Base-by-base conservation (phyloP, 1,284 basidiomycete genomes). In the Ustilago tritici region DNA sequence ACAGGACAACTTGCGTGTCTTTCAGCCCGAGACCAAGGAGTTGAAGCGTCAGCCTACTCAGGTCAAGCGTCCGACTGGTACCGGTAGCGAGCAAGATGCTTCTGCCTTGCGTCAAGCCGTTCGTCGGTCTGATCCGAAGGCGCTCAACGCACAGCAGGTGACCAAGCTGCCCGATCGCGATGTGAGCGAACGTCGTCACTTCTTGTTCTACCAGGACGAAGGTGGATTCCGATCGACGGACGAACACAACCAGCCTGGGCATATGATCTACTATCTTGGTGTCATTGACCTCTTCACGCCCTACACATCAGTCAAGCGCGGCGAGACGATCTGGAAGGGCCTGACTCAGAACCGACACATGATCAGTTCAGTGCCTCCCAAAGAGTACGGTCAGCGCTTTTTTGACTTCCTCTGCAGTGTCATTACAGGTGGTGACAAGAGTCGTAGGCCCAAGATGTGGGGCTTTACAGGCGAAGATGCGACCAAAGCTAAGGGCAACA, bases 161-260 rank as follows among this genome's bases (percentile, higher is more conserved):
- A 88, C 92, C 56, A 89, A 91, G 76, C 88, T 95, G 14, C 93
- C 93, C 0, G 87, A 88, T 35, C 89, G 90, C 56, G 90, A 91
- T 70, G 68, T 88, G 0, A 91, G 90, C 53, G 94, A 97, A 81
- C 90, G 93, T 31, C 90, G 92, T 55, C 91, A 94, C 75, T 95
- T 96, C 86, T 87, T 97, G 41, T 99, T 98, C 87, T 98, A 98
- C 85, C 94, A 96, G 84, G 95, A 99, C 84, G 97, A 99, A 83
- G 95, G 95, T 31, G 96, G 97, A 1, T 87, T 97, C 67, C 90
- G 92, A 34, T 94, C 95, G 32, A 97, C 95, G 15, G 92, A 96
- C 86, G 94, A 96, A 80, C 87, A 86, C 28, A 96, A 98, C 85
- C 88, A 90, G 36, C 87, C 90, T 4, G 87, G 92, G 86, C 91